Conservation (phyloP, 306 rosid genomes). For the Quercus parvula region DNA sequence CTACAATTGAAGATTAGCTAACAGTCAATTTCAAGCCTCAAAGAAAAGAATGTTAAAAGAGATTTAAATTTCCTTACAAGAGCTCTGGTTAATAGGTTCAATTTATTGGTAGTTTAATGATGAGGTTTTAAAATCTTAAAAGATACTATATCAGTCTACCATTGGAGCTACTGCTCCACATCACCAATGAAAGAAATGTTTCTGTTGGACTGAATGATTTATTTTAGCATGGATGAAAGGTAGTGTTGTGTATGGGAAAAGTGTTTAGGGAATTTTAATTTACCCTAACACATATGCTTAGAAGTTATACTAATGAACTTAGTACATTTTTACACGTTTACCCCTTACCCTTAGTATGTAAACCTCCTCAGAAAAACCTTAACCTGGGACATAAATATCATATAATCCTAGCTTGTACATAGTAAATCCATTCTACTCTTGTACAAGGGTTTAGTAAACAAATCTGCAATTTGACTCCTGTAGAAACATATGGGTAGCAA, state of each 20-base stretch:
- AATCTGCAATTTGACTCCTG: no score
- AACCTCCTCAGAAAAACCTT: no score
- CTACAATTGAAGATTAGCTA: constrained; percentile 43
- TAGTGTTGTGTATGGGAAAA: neutral
- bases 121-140: neutral
- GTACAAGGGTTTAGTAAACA: no score
- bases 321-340: no score
- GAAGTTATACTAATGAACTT: no score
- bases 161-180: neutral
- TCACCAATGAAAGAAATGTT: neutral
- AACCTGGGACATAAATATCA: no score
- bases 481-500: no score
- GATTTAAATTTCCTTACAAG: neutral
- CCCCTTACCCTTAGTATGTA: no score
- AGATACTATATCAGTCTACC: neutral
- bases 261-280: no score
- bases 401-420: no score
- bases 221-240: neutral
- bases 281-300: no score
- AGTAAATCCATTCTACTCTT: no score
- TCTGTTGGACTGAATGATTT: neutral
- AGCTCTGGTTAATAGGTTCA: neutral
- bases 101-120: neutral
- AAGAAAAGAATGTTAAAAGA: neutral
- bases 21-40: constrained; percentile 2